Evolutionary conservation across 2,329 filamentous ascomycete genomes (phyloP).

Genomic region (Colletotrichum sp.): DNA sequence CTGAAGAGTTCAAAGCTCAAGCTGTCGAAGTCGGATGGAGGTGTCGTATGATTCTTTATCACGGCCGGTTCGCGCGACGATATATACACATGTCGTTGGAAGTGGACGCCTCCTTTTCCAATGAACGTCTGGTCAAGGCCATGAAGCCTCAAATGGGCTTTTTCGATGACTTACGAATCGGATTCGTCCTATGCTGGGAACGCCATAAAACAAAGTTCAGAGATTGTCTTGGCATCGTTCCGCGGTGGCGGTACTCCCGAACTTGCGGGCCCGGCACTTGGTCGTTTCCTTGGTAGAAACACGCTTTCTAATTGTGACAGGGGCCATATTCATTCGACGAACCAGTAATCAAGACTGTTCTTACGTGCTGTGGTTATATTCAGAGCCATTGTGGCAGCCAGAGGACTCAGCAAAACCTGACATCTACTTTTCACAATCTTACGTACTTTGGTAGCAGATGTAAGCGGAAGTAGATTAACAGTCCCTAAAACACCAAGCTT

Average conservation of each 20-base stretch:
- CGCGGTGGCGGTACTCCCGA: background rate
- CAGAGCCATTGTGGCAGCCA: background rate
- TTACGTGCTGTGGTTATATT: background rate
- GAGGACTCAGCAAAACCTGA: background rate
- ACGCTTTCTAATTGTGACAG: background rate
- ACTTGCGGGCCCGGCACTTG: background rate
- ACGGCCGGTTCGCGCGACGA: background rate
- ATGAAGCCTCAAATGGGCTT: background rate
- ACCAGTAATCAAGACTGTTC: background rate
- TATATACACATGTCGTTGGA: background rate
- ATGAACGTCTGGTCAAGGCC: background rate
- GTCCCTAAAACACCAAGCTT: background rate
- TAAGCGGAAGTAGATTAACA: background rate
- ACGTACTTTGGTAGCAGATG: background rate
- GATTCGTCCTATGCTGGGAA: background rate
- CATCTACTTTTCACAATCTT: fast-evolving
- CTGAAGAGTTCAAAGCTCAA: background rate
- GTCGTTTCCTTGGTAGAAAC: background rate
- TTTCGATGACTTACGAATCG: background rate
- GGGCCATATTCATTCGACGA: background rate
- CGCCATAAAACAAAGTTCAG: background rate
- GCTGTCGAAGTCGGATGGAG: background rate
- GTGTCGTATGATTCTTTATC: background rate
- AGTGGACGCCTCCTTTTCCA: background rate
- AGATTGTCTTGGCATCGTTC: background rate